A percentile compares a stretch with the other conserved stretches of the same genome.
These are phyloP conservation scores for Colletotrichum sp. DNA, from an alignment of 2,329 filamentous ascomycete genomes.

Conservation along the genomic window DNA sequence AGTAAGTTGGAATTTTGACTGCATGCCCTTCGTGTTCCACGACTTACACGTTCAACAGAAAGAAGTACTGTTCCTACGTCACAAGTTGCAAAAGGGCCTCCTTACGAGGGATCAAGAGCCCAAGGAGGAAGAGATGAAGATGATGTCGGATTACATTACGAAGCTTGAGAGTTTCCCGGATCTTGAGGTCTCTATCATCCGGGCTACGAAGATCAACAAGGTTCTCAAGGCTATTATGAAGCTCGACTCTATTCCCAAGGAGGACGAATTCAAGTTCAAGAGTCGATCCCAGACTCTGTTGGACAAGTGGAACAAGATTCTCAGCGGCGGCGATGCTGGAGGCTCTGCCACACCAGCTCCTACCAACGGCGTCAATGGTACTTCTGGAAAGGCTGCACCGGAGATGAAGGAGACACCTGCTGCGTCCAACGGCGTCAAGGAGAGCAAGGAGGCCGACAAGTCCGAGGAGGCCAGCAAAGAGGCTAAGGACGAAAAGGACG, in stretches of 20 bases:
- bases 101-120: conserved; percentile 83
- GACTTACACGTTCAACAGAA: conserved; percentile 50
- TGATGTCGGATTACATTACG: conserved; percentile 77
- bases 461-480: conserved; percentile 40
- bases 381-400: conserved; percentile 39
- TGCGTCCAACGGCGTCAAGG: conserved; percentile 42
- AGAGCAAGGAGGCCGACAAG: conserved; percentile 40
- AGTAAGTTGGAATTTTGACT: conserved; percentile 40
- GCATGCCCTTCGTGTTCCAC: conserved; percentile 33
- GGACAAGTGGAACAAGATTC: conserved; percentile 86
- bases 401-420: conserved; percentile 41
- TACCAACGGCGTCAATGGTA: conserved; percentile 56
- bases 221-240: conserved; percentile 95
- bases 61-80: conserved; percentile 89
- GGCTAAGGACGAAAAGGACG: conserved; percentile 33
- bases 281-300: conserved; percentile 78
- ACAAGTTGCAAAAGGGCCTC: conserved; percentile 94
- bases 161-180: conserved; percentile 82
- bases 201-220: conserved; percentile 96
- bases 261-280: conserved; percentile 91
- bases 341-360: conserved; percentile 29
- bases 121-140: conserved; percentile 83
- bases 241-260: conserved; percentile 81
- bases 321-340: conserved; percentile 63
- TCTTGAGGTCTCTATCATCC: conserved; percentile 88